A percentile compares a stretch with the other conserved stretches of the same genome.
phyloP scores from a whole-genome alignment of 1,139 yeast genomes.

The Pichia norvegensis region DNA sequence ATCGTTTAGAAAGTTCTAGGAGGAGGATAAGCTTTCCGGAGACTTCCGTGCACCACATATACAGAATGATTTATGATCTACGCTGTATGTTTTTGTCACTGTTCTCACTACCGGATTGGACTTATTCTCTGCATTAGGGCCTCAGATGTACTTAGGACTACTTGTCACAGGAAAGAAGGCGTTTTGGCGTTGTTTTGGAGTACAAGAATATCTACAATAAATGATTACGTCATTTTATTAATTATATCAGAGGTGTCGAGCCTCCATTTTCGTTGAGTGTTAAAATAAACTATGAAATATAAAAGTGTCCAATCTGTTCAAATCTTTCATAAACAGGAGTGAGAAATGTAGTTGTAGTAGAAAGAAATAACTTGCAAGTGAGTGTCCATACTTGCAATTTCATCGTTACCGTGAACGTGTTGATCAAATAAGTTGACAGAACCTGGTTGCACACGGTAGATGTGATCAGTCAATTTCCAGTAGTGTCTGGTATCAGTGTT shows the following conservation, averaged over 20 bases:
- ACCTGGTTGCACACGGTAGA: constrained; percentile 46
- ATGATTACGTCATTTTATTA: not conserved
- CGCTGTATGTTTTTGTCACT: no score
- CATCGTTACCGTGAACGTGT: constrained; percentile 28
- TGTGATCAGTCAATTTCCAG: constrained; percentile 66
- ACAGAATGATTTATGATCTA: no score
- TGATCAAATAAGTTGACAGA: constrained; percentile 10
- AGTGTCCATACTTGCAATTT: constrained; percentile 40
- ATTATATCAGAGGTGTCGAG: not conserved
- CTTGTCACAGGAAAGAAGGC: no score
- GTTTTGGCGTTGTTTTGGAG: no score
- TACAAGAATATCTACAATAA: no score
- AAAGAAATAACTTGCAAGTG: constrained; percentile 55
- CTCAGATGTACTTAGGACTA: no score
- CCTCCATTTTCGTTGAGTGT: no score
- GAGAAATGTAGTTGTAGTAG: constrained; percentile 29
- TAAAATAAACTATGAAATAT: no score
- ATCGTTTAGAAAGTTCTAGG: not conserved
- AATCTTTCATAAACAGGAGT: not conserved
- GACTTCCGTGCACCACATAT: not conserved
- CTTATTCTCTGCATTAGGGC: no score
- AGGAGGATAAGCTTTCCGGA: not conserved
- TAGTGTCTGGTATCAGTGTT: constrained; percentile 80
- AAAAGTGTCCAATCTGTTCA: not conserved
- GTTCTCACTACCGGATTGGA: no score